A percentile compares a stretch with the other conserved stretches of the same genome.
These are phyloP conservation scores for Prototheca cutis DNA, from an alignment of 163 green algal genomes.

Conservation along the genomic window DNA sequence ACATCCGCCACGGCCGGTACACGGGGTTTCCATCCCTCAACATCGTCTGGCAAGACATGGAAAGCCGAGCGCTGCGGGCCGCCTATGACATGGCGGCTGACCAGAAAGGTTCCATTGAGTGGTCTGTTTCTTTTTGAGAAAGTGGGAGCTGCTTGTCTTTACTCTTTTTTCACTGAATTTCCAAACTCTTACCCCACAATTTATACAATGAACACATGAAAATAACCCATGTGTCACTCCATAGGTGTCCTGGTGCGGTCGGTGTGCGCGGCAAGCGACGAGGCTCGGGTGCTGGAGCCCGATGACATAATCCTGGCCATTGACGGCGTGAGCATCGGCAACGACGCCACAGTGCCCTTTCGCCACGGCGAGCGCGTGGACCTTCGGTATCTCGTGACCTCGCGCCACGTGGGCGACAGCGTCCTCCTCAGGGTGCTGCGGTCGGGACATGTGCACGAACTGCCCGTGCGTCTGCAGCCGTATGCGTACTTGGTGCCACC, in stretches of 20 bases:
- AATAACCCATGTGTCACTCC: no score
- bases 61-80: constrained; percentile 45
- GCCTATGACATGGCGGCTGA: constrained; percentile 39
- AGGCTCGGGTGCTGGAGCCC: constrained; percentile 35
- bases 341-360: constrained; percentile 92
- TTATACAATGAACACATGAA: no score
- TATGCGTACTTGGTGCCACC: constrained; percentile 68
- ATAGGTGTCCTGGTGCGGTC: constrained; percentile 60
- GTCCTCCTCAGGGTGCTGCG: constrained; percentile 61
- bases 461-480: constrained; percentile 47
- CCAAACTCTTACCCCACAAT: no score
- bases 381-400: constrained; percentile 79
- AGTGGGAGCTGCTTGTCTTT: no score
- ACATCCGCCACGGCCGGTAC: constrained; percentile 49
- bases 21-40: constrained; percentile 80
- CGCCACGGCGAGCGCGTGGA: constrained; percentile 82
- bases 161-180: no score
- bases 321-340: constrained; percentile 66
- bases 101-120: constrained; percentile 58
- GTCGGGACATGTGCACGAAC: constrained; percentile 25
- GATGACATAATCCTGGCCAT: constrained; percentile 62
- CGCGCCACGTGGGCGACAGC: constrained; percentile 75
- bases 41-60: constrained; percentile 79
- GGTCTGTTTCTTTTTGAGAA: no score
- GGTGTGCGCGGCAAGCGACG: constrained; percentile 52